Evolutionary conservation across 345 rosid genomes (phyloP).

Genomic region (Sisymbrium irio): DNA sequence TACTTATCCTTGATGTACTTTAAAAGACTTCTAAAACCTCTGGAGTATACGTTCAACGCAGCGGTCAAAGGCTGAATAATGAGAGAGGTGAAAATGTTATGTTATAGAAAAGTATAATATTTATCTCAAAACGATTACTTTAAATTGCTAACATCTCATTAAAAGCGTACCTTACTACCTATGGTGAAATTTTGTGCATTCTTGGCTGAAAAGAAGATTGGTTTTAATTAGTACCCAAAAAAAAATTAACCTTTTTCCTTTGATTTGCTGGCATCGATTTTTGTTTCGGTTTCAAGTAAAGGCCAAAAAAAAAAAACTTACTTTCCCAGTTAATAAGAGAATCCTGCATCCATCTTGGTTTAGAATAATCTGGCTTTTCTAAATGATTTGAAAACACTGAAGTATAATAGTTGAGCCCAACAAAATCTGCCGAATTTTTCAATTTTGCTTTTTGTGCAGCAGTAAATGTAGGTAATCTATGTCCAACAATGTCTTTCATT

Average conservation of each 20-base stretch:
- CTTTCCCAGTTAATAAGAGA: slow-evolving; percentile 26
- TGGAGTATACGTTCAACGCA: background rate
- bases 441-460: slow-evolving; percentile 26
- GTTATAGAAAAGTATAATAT: too few species aligned
- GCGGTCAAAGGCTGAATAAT: slow-evolving; percentile 20
- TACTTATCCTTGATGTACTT: slow-evolving; percentile 2
- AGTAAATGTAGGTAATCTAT: slow-evolving; percentile 45
- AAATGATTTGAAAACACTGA: slow-evolving; percentile 21
- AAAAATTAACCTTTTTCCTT: background rate
- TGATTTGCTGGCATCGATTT: background rate
- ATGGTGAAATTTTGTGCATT: background rate
- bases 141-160: background rate
- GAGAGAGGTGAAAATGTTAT: background rate
- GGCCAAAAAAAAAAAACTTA: slow-evolving; percentile 33
- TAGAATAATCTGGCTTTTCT: slow-evolving; percentile 2
- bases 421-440: slow-evolving; percentile 41
- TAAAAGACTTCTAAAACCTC: background rate
- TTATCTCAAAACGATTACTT: background rate
- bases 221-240: background rate
- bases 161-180: slow-evolving; percentile 26
- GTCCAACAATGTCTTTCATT: slow-evolving; percentile 39
- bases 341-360: slow-evolving; percentile 35
- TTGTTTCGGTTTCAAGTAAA: too few species aligned
- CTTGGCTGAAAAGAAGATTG: slow-evolving; percentile 3
- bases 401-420: slow-evolving; percentile 49